Base-by-base conservation (phyloP, 2,329 filamentous ascomycete genomes). In the Fusarium veterinarium region DNA sequence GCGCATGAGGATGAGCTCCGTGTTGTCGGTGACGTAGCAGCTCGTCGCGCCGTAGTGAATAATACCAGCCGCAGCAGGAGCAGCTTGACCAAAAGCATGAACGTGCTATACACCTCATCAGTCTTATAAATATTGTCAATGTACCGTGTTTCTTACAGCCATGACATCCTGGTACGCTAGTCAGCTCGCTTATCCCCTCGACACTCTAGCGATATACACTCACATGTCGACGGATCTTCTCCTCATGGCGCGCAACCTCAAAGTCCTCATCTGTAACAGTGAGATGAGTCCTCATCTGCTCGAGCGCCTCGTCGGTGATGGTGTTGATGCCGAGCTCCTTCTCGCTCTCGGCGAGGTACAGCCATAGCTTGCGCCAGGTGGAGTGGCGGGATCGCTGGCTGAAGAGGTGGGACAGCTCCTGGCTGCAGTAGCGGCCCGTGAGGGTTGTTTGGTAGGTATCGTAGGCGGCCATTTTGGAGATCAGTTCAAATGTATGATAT, bases 311-410 rank as follows among this genome's bases (percentile, higher is more conserved):
- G 28, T 60, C 53, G 4, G 70, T 71, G 55, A 73, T 73, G 42
- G 56, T 65, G 30, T 52, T 51, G 20, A 73, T 75, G 23, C 72
- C 59, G 8, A 75, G 49, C 59, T 75, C 63, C 61, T 60, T 60
- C 66, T 75, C 72, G 33, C 46, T 38, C 52, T 74, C 72, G 16
- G 66, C 72, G 20, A 73, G 72, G 30, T 60, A 51, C 8, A 63
- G 46, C 66, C 72, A 75, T 12, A 73, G 59, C 60, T 74, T 64
- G 10, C 72, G 61, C 73, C 73, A 75, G 38, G 67, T 73, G 6
- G 64, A 72, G 38, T 63, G 49, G 25, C 73, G 56, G 23, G 70
- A 61, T 33, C 64, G 62, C 30, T 65, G 64, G 19, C 64, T 67
- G 61, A 66, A 67, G 25, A 67, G 61, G n/a, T 67, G 64, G 10